These are phyloP conservation scores for Cladobotryum mycophilum DNA, from an alignment of 2,329 filamentous ascomycete species.

Conservation along the genomic window DNA sequence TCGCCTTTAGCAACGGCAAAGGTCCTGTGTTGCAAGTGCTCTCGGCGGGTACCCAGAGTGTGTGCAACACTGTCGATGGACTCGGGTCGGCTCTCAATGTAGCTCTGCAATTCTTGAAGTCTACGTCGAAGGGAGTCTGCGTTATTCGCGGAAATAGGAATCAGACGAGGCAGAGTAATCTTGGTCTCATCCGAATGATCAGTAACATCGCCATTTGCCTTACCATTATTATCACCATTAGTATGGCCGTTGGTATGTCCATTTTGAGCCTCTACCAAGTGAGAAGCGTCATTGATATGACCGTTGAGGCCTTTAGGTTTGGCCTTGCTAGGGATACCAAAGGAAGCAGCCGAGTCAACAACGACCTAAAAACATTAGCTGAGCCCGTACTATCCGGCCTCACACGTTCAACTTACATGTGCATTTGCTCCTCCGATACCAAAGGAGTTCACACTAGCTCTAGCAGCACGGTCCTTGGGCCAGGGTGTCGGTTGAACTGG, in stretches of 20 bases:
- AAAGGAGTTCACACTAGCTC: constrained; percentile 28
- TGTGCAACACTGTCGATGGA: not conserved
- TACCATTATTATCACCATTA: not conserved
- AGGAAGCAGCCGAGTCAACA: not conserved
- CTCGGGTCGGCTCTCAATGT: not conserved
- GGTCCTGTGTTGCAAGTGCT: too few relatives aligned
- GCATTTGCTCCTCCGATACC: constrained; percentile 32
- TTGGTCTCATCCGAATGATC: too few relatives aligned
- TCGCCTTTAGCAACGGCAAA: too few relatives aligned
- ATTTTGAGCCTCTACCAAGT: not conserved
- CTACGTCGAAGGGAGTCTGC: not conserved
- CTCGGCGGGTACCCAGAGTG: too few relatives aligned
- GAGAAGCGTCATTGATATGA: too few relatives aligned
- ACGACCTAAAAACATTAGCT: not conserved
- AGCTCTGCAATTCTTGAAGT: not conserved
- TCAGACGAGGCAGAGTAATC: not conserved
- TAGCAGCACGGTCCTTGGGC: constrained; percentile 25
- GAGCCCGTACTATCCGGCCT: not conserved
- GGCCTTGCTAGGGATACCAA: not conserved
- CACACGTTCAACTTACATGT: constrained; percentile 17
- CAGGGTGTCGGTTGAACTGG: constrained; percentile 25
- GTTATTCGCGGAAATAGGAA: not conserved
- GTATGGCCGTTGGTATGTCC: not conserved
- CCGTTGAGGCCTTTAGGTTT: too few relatives aligned
- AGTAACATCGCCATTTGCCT: too few relatives aligned